phyloP scores from a whole-genome alignment of 108 stramenopile genomes.

The Skeletonema marinoi region DNA sequence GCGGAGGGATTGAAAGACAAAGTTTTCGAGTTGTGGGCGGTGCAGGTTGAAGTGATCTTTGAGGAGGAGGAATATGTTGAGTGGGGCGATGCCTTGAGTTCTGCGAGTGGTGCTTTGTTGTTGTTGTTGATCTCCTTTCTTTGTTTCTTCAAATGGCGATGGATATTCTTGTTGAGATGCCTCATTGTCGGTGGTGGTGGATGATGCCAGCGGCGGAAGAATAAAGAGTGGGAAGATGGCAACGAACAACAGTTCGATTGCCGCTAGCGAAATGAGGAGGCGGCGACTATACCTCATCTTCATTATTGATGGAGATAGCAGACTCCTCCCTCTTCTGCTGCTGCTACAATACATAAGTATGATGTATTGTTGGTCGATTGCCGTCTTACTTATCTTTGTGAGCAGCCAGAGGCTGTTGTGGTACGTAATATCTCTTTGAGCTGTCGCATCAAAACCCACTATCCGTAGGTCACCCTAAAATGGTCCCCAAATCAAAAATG shows the following conservation, averaged over 20 bases:
- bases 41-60: slow-evolving; percentile 26
- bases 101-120: not conserved
- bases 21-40: slow-evolving; percentile 8
- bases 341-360: too few relatives aligned
- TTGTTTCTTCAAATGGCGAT: not conserved
- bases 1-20: slow-evolving; percentile 33
- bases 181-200: not conserved
- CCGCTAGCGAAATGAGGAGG: not conserved
- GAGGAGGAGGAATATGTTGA: slow-evolving; percentile 25
- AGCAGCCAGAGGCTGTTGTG: too few relatives aligned
- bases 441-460: too few relatives aligned
- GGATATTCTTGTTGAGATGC: not conserved
- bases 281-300: not conserved
- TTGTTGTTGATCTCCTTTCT: not conserved
- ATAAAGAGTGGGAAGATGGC: not conserved
- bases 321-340: too few relatives aligned
- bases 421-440: too few relatives aligned
- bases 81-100: slow-evolving; percentile 3
- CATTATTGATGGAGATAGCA: not conserved
- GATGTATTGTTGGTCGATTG: too few relatives aligned
- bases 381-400: too few relatives aligned
- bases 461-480: too few relatives aligned
- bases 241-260: not conserved
- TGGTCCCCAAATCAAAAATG: too few relatives aligned
- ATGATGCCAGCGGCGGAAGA: not conserved